A percentile compares a stretch with the other conserved stretches of the same genome.
Conservation (phyloP, 306 rosid species). For the Cicer bijugum region DNA sequence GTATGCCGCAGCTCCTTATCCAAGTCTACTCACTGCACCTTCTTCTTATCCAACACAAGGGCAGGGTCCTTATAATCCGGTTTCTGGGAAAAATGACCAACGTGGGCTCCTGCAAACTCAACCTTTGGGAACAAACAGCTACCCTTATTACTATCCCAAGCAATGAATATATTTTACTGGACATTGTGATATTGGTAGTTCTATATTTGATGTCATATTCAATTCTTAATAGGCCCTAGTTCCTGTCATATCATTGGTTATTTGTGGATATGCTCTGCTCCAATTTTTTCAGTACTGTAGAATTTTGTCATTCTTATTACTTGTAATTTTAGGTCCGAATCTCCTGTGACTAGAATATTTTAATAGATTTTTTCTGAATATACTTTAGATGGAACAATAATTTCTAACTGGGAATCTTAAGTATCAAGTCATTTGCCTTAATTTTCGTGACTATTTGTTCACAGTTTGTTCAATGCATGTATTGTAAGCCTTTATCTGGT, state of each 20-base stretch:
- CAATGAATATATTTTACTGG: constrained; percentile 46
- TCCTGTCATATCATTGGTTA: background rate
- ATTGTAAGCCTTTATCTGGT: background rate
- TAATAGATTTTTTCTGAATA: constrained; percentile 13
- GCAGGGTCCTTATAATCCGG: constrained; percentile 60
- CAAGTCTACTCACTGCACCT: constrained; percentile 52
- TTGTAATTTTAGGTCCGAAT: constrained; percentile 36
- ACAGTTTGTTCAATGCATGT: background rate
- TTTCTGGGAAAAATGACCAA: constrained; percentile 54
- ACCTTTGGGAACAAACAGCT: constrained; percentile 62
- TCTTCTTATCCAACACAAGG: constrained; percentile 59
- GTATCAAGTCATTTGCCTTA: background rate
- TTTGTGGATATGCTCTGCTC: constrained; percentile 3
- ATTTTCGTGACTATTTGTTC: constrained; percentile 20
- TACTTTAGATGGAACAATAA: background rate
- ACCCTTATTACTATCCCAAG: constrained; percentile 69
- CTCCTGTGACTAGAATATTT: constrained; percentile 5
- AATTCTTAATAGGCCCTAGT: constrained; percentile 31
- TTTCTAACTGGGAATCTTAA: too few species aligned
- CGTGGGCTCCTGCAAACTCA: constrained; percentile 50
- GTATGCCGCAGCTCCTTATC: constrained; percentile 50
- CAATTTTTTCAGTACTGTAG: constrained; percentile 36
- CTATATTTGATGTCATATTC: background rate
- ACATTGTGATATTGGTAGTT: constrained; percentile 21
- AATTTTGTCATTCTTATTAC: constrained; percentile 20